Percentiles rank a stretch among this genome's conserved stretches.
Conservation (phyloP, 2,329 filamentous ascomycete genomes). For the Penicillium sp. region DNA sequence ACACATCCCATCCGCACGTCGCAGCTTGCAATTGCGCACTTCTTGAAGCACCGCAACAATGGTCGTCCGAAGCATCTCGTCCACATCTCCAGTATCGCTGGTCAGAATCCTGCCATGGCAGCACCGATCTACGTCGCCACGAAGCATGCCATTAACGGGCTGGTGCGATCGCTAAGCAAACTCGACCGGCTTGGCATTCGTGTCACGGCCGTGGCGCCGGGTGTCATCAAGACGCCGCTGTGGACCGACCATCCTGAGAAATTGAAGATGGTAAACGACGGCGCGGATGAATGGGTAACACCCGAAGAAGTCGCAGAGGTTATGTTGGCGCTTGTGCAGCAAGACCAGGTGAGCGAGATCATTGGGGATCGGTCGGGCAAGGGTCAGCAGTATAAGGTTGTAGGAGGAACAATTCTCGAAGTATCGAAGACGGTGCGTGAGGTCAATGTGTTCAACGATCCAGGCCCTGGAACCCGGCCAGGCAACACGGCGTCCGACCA, state of each 20-base stretch:
- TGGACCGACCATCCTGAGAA: slow-evolving; percentile 69
- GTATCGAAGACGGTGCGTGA: slow-evolving; percentile 60
- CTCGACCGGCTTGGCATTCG: slow-evolving; percentile 60
- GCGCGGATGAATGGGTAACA: slow-evolving; percentile 63
- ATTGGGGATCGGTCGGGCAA: slow-evolving; percentile 42
- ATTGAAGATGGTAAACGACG: slow-evolving; percentile 56
- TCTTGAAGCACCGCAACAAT: slow-evolving; percentile 43
- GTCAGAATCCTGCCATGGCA: slow-evolving; percentile 46
- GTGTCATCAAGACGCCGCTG: slow-evolving; percentile 65
- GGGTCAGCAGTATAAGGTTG: slow-evolving; percentile 43
- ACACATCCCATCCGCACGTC: slow-evolving; percentile 60
- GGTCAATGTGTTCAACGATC: slow-evolving; percentile 60
- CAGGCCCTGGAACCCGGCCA: slow-evolving; percentile 55
- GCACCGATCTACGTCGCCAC: slow-evolving; percentile 56
- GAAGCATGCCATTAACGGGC: slow-evolving; percentile 57
- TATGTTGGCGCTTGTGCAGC: slow-evolving; percentile 63
- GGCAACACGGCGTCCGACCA: slow-evolving; percentile 57
- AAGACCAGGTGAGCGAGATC: slow-evolving; percentile 49
- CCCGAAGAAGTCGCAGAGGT: slow-evolving; percentile 65
- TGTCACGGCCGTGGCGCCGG: slow-evolving; percentile 66
- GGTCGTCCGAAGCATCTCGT: slow-evolving; percentile 51
- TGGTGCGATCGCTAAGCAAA: slow-evolving; percentile 57
- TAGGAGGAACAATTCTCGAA: slow-evolving; percentile 61
- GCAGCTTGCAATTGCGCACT: slow-evolving; percentile 58
- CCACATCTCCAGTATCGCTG: slow-evolving; percentile 58